A percentile compares a stretch with the other conserved stretches of the same genome.
Conservation (phyloP, 2,329 filamentous ascomycete species). For the Hymenoscyphus salicellus region DNA sequence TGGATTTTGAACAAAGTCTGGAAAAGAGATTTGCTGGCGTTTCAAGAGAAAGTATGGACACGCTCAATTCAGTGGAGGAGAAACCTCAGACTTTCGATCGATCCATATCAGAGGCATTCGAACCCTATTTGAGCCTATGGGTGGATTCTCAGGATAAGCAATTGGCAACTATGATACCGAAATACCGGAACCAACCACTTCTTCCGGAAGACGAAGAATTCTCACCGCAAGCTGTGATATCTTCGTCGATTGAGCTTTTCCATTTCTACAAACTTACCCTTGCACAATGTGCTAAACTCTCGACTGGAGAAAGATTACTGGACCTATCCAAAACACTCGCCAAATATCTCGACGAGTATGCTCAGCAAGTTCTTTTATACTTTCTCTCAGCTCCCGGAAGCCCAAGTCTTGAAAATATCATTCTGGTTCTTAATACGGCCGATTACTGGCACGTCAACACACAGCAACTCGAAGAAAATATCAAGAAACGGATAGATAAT, state of each 20-base stretch:
- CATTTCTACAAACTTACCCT: conserved; percentile 93
- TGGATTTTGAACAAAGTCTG: conserved; percentile 92
- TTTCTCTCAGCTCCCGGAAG: conserved; percentile 54
- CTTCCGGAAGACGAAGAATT: conserved; percentile 87
- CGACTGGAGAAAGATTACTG: conserved; percentile 80
- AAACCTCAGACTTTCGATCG: conserved; percentile 77
- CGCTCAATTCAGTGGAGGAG: conserved; percentile 75
- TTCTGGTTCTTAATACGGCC: conserved; percentile 90
- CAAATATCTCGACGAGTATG: conserved; percentile 93
- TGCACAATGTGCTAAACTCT: conserved; percentile 93
- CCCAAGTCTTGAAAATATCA: conserved; percentile 67
- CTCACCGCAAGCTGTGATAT: conserved; percentile 80
- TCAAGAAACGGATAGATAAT: conserved; percentile 83
- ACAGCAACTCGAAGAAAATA: conserved; percentile 89
- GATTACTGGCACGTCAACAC: conserved; percentile 97
- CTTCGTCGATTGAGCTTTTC: conserved; percentile 93
- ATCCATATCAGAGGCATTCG: conserved; percentile 92
- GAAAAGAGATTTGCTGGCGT: conserved; percentile 79
- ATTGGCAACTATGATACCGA: conserved; percentile 77
- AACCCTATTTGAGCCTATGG: conserved; percentile 95
- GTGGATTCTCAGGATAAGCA: conserved; percentile 94
- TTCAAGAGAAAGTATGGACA: conserved; percentile 76
- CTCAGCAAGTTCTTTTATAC: conserved; percentile 82
- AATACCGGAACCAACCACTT: conserved; percentile 79
- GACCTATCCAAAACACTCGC: conserved; percentile 83